These are phyloP conservation scores for Diplogelasinospora grovesii DNA, from an alignment of 495 filamentous ascomycete species.

Conservation along the genomic window DNA sequence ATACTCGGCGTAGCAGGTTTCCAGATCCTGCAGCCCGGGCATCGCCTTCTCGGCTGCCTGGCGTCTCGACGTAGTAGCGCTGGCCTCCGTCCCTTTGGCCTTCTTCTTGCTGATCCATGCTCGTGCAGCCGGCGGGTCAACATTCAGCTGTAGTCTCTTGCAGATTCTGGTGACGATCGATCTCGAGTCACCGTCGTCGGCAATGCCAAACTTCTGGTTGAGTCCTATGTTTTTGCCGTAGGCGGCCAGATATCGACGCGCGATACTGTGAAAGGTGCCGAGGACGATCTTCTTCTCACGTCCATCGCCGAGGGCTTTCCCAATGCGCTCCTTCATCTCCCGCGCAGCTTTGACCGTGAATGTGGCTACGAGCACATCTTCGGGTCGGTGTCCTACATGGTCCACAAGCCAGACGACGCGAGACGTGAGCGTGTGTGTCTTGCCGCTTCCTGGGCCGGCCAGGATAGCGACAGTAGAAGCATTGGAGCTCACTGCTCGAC, in stretches of 20 bases:
- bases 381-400: conserved; percentile 68
- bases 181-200: conserved; percentile 74
- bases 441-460: conserved; percentile 75
- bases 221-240: conserved; percentile 87
- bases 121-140: conserved; percentile 63
- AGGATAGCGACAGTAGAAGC: conserved; percentile 82
- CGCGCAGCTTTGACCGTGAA: conserved; percentile 96
- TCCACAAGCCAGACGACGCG: conserved; percentile 90
- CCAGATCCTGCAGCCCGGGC: conserved; percentile 55
- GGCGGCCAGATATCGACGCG: conserved; percentile 72
- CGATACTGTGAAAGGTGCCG: conserved; percentile 95
- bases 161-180: conserved; percentile 75
- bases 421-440: conserved; percentile 94
- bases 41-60: conserved; percentile 26
- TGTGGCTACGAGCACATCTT: conserved; percentile 93
- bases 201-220: conserved; percentile 81
- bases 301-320: conserved; percentile 67
- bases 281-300: conserved; percentile 73
- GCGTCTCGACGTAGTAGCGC: conserved; percentile 1
- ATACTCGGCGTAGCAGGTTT: conserved; percentile 71
- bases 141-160: conserved; percentile 58
- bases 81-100: conserved; percentile 54
- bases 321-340: conserved; percentile 90
- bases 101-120: conserved; percentile 82
- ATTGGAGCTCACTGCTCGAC: conserved; percentile 73